phyloP scores from a whole-genome alignment of 2,329 filamentous ascomycete species.

The Penicillium paneum region DNA sequence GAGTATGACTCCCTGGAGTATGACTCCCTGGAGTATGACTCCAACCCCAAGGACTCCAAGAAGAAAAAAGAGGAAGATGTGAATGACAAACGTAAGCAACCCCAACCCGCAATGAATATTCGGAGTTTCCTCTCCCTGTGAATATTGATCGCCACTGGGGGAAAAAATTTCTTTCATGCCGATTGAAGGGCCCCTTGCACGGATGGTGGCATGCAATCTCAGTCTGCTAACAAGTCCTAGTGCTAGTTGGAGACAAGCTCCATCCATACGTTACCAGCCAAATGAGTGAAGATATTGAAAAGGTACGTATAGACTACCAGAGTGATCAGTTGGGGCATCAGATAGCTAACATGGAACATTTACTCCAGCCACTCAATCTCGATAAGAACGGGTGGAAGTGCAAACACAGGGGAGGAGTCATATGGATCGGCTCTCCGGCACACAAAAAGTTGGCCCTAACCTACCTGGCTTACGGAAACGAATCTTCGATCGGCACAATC shows the following conservation, averaged over 20 bases:
- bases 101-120: neutral
- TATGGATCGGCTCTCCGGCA: conserved; percentile 21
- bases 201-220: neutral
- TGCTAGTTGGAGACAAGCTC: neutral
- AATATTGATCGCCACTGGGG: neutral
- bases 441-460: conserved; percentile 21
- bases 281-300: neutral
- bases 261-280: neutral
- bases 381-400: neutral
- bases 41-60: too few relatives aligned
- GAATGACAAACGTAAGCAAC: neutral
- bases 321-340: neutral
- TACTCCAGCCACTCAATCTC: neutral
- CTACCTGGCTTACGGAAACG: conserved; percentile 24
- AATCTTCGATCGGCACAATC: conserved; percentile 7
- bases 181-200: neutral
- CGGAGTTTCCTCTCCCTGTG: neutral
- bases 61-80: too few relatives aligned
- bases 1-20: too few relatives aligned
- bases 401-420: conserved; percentile 7
- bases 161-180: neutral
- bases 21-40: too few relatives aligned
- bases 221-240: neutral
- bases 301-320: neutral
- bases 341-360: neutral